Evolutionary conservation across 192 early-diverging fungal genomes (phyloP), one percentile per base, ranked within the genome.

Genomic region (Entophlyctis luteolus): DNA sequence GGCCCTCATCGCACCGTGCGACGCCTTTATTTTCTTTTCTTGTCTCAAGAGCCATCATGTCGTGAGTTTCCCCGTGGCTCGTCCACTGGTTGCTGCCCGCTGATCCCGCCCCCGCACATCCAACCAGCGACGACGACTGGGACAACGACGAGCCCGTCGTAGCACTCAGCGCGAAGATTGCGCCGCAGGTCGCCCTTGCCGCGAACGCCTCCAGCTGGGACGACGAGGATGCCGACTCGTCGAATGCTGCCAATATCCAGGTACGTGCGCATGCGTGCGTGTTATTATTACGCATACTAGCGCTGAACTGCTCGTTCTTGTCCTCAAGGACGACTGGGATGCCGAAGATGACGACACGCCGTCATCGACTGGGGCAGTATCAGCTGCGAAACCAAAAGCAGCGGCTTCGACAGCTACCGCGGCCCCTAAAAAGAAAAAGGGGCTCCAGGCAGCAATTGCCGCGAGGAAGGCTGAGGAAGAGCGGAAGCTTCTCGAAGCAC

Each of bases 371-470:
- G 34, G 56, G 32, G 42, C 55, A 16, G 8, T 53, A 25, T 32
- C 67, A 20, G 28, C 70, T 22, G 53, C 48, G 16, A 37, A 55
- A n/a, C 32, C 45, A 14, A 8, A 14, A 29, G 5, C 34, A 8
- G 32, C 62, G 23, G 55, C 38, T 16, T 29, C 22, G 31, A 8
- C 59, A 25, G 48, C n/a, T 8, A 39, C 29, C 33, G 66, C 72
- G 10, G 63, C 74, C 23, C 66, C 77, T 20, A 81, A 77, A 53
- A 82, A 82, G 70, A 82, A 79, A 58, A 72, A 72, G 54, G 72
- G 58, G 1, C 68, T 82, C 23, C 45, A 59, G 20, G 71, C 77
- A 57, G 77, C 74, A 31, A 52, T 82, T 27, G 69, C 67, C 4
- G 73, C 74, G 53, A 37, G 53, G 35, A 74, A 82, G 67, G 77